Conservation (phyloP, 2,329 filamentous ascomycete genomes). For the Didymella segeticola region DNA sequence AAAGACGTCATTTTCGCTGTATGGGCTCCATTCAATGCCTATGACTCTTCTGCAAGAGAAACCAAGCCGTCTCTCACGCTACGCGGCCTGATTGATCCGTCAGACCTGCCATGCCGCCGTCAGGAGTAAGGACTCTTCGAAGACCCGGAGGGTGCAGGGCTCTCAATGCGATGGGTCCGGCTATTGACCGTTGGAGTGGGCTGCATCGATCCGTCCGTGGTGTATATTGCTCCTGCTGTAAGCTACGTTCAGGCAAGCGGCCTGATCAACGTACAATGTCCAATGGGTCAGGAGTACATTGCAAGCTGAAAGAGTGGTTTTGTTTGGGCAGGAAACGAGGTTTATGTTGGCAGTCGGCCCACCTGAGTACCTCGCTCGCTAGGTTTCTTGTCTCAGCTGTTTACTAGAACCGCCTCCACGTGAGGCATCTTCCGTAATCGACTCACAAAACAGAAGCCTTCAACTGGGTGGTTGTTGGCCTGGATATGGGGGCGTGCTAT, state of each 20-base stretch:
- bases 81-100: constrained; percentile 40
- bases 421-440: constrained; percentile 20
- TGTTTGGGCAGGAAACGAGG: constrained; percentile 18
- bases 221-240: constrained; percentile 25
- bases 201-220: constrained; percentile 34
- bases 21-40: constrained; percentile 31
- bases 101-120: constrained; percentile 20
- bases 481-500: too few species aligned
- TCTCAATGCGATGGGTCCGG: constrained; percentile 32
- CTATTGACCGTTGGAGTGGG: constrained; percentile 28
- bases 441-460: constrained; percentile 22
- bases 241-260: constrained; percentile 17
- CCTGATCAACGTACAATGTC: constrained; percentile 24
- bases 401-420: constrained; percentile 25
- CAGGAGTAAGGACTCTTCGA: constrained; percentile 13
- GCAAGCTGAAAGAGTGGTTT: constrained; percentile 25
- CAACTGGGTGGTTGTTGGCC: constrained; percentile 25
- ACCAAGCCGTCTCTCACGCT: constrained; percentile 28
- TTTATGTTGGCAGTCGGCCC: constrained; percentile 14
- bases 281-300: constrained; percentile 20
- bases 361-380: constrained; percentile 26
- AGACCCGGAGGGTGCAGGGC: constrained; percentile 26
- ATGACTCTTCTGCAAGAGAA: constrained; percentile 42
- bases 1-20: constrained; percentile 28
- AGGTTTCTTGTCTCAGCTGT: constrained; percentile 36